Evolutionary conservation across 2,329 filamentous ascomycete species (phyloP).

Genomic region (Neofusicoccum kwambonambiense): DNA sequence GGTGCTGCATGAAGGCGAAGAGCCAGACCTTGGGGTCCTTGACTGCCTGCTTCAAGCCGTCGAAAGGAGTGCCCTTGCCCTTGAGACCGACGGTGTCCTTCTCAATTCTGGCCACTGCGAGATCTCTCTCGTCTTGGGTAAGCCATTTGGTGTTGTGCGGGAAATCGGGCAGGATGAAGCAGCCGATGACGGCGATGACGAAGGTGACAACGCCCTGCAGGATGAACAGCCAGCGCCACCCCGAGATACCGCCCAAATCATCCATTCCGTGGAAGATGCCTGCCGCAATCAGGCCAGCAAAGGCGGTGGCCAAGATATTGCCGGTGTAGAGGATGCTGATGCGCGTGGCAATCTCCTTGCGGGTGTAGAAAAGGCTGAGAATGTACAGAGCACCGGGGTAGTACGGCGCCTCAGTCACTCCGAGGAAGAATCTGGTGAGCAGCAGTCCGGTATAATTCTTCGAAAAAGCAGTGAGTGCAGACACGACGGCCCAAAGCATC

Average conservation of each 20-base stretch:
- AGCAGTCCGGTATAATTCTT: slow-evolving; percentile 47
- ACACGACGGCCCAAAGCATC: slow-evolving; percentile 48
- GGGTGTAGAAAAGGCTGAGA: slow-evolving; percentile 54
- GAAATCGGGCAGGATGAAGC: slow-evolving; percentile 39
- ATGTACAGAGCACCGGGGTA: slow-evolving; percentile 48
- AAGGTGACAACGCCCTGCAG: slow-evolving; percentile 36
- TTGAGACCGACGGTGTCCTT: slow-evolving; percentile 50
- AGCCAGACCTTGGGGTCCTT: slow-evolving; percentile 2
- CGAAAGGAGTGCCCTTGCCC: slow-evolving; percentile 25
- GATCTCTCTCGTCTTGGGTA: not conserved
- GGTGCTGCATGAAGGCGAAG: slow-evolving; percentile 26
- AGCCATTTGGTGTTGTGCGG: slow-evolving; percentile 10
- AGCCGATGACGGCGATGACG: slow-evolving; percentile 31
- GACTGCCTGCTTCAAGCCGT: slow-evolving; percentile 1
- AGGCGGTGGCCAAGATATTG: slow-evolving; percentile 50
- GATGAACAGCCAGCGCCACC: slow-evolving; percentile 36
- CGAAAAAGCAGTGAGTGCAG: slow-evolving; percentile 51
- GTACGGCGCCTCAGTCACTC: slow-evolving; percentile 6
- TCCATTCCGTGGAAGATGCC: slow-evolving; percentile 47
- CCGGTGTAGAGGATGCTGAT: slow-evolving; percentile 55
- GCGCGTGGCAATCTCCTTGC: slow-evolving; percentile 51
- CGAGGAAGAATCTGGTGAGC: slow-evolving; percentile 23
- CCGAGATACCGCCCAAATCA: slow-evolving; percentile 27
- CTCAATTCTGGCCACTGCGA: slow-evolving; percentile 31
- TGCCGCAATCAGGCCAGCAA: slow-evolving; percentile 55